Evolutionary conservation across 805 yeast genomes (phyloP).

Genomic region (Diddensiella transvaalensis): DNA sequence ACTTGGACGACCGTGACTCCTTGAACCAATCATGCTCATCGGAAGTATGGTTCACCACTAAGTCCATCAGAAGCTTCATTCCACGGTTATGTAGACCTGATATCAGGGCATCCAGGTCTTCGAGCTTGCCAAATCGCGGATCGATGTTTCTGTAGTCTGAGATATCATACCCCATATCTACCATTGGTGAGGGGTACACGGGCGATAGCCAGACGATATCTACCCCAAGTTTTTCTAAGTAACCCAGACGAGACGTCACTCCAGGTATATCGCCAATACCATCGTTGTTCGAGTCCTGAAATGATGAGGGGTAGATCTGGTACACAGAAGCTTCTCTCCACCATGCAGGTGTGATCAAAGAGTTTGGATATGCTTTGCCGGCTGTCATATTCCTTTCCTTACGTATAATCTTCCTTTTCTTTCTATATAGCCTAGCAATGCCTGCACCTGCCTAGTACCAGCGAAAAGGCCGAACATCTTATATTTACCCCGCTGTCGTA

Average conservation of each 20-base stretch:
- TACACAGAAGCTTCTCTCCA: constrained; percentile 57
- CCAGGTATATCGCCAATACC: constrained; percentile 59
- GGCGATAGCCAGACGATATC: constrained; percentile 58
- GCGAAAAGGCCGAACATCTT: too few species aligned
- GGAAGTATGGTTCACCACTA: constrained; percentile 59
- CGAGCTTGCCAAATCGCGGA: constrained; percentile 50
- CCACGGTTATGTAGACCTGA: constrained; percentile 46
- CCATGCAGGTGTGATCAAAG: constrained; percentile 26
- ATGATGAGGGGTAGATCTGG: constrained; percentile 61
- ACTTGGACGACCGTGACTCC: constrained; percentile 49
- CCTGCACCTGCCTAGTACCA: too few species aligned
- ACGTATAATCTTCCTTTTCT: too few species aligned
- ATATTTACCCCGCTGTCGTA: too few species aligned
- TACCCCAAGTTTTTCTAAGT: constrained; percentile 47
- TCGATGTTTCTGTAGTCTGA: constrained; percentile 50
- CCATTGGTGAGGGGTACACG: constrained; percentile 54
- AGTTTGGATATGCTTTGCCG: neutral
- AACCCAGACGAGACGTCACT: constrained; percentile 48
- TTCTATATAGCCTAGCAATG: too few species aligned
- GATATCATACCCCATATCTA: constrained; percentile 63
- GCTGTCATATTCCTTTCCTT: neutral
- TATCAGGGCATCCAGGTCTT: constrained; percentile 49
- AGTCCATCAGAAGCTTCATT: constrained; percentile 50
- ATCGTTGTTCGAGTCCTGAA: constrained; percentile 56
- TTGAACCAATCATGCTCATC: constrained; percentile 56